phyloP scores from a whole-genome alignment of 495 filamentous ascomycete genomes.

The Pseudevernia furfuracea region DNA sequence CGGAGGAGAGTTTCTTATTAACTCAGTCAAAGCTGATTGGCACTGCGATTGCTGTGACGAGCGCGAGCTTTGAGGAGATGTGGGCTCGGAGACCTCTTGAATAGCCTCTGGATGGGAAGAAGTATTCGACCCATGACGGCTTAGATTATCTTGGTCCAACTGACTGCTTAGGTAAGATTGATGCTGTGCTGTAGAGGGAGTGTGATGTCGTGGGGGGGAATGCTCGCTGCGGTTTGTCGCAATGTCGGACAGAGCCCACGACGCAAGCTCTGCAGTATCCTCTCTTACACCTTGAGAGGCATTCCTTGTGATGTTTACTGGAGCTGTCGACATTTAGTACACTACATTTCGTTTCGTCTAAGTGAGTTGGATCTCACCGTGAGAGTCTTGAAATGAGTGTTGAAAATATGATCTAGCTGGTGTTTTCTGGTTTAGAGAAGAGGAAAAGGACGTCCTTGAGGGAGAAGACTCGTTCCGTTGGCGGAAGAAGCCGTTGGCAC shows the following conservation, averaged over 20 bases:
- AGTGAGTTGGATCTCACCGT: conserved; percentile 34
- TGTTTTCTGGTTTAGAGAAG: conserved; percentile 47
- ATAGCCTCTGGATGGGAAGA: conserved; percentile 39
- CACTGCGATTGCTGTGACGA: conserved; percentile 28
- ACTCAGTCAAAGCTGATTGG: conserved; percentile 54
- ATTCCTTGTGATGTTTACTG: conserved; percentile 61
- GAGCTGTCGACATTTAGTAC: conserved; percentile 33
- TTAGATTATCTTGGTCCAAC: conserved; percentile 6
- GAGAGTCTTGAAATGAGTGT: conserved; percentile 56
- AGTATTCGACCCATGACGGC: conserved; percentile 20
- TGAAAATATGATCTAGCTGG: conserved; percentile 75
- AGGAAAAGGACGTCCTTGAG: conserved; percentile 21
- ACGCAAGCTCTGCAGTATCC: conserved; percentile 85
- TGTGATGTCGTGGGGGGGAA: conserved; percentile 22
- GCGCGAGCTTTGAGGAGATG: conserved; percentile 37
- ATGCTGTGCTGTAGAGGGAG: conserved; percentile 3
- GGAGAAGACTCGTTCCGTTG: conserved; percentile 21
- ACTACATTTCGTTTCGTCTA: conserved; percentile 3
- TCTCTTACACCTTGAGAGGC: conserved; percentile 72
- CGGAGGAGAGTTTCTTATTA: conserved; percentile 52
- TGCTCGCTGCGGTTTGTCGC: conserved; percentile 30
- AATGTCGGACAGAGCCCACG: conserved; percentile 67
- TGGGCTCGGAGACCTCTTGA: conserved; percentile 55
- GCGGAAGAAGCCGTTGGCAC: conserved; percentile 5
- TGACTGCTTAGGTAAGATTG: conserved; percentile 8